These are phyloP conservation scores for Leishmania tropica DNA, from an alignment of 208 protist species.

Conservation along the genomic window DNA sequence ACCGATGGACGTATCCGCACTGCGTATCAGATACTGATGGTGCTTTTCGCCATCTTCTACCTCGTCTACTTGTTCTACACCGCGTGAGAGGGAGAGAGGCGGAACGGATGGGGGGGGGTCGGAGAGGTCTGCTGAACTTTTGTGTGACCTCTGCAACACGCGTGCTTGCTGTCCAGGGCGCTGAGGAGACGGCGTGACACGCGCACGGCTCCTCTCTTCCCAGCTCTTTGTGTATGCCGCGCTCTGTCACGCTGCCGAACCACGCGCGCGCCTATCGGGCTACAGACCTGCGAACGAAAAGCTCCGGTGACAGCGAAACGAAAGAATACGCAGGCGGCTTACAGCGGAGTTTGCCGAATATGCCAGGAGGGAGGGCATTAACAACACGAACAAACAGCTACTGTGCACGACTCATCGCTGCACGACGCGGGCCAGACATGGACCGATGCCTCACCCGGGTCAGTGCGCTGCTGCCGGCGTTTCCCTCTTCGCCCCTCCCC, in stretches of 20 bases:
- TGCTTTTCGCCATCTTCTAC: constrained; percentile 29
- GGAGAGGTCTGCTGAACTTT: background rate
- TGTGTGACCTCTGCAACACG: background rate
- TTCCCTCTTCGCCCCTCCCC: background rate
- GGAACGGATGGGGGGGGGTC: background rate
- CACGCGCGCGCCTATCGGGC: background rate
- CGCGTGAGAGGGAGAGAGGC: background rate
- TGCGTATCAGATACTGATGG: constrained; percentile 42
- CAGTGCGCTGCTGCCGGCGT: background rate
- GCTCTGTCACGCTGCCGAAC: background rate
- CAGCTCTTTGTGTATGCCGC: background rate
- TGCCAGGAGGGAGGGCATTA: background rate
- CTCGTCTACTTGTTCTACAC: constrained; percentile 37
- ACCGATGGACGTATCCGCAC: constrained; percentile 49
- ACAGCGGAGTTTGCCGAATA: background rate
- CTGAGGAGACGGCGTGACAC: background rate
- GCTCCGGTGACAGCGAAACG: background rate
- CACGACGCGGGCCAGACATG: background rate
- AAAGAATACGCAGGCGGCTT: too few species aligned
- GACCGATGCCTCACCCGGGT: background rate
- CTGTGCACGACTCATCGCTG: background rate
- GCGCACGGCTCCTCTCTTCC: background rate
- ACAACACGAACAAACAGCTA: background rate
- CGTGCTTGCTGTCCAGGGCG: background rate
- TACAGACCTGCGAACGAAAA: background rate